Conservation (phyloP, 441 rosid genomes). For the Flueggea neowawraea region DNA sequence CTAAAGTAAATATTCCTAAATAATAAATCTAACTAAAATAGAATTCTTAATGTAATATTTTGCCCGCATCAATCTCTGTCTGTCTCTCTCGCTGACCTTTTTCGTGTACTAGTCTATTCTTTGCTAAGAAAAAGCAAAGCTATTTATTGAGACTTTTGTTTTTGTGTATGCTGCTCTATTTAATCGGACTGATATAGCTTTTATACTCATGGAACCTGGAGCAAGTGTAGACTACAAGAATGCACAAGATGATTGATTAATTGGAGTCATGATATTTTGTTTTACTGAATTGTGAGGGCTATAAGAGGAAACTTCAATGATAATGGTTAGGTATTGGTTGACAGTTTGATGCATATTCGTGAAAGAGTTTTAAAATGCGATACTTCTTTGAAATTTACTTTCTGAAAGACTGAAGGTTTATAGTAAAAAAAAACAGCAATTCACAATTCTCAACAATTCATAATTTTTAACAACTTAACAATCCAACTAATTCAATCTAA, state of each 20-base stretch:
- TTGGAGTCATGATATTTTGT: slow-evolving; percentile 9
- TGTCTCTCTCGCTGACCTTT: neutral
- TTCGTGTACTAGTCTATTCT: neutral
- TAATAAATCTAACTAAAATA: no score
- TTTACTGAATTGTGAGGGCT: slow-evolving; percentile 4
- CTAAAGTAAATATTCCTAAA: no score
- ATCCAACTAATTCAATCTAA: no score
- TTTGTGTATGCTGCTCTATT: slow-evolving; percentile 72
- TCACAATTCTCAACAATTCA: no score
- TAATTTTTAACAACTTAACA: no score
- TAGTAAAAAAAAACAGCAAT: no score
- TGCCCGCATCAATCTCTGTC: no score
- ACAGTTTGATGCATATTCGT: no score
- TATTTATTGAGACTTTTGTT: neutral
- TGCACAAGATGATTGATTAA: slow-evolving; percentile 65
- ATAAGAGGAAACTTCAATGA: slow-evolving; percentile 2
- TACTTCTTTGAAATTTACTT: no score
- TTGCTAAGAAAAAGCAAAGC: neutral
- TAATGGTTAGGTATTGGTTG: neutral
- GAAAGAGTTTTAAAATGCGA: no score
- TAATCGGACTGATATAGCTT: slow-evolving; percentile 75
- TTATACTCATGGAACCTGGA: slow-evolving; percentile 78
- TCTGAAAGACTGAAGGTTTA: no score
- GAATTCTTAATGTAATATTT: no score
- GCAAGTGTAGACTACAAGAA: slow-evolving; percentile 78